Base-by-base conservation (phyloP, 2,329 filamentous ascomycete genomes). In the Sporothrix euskadiensis region DNA sequence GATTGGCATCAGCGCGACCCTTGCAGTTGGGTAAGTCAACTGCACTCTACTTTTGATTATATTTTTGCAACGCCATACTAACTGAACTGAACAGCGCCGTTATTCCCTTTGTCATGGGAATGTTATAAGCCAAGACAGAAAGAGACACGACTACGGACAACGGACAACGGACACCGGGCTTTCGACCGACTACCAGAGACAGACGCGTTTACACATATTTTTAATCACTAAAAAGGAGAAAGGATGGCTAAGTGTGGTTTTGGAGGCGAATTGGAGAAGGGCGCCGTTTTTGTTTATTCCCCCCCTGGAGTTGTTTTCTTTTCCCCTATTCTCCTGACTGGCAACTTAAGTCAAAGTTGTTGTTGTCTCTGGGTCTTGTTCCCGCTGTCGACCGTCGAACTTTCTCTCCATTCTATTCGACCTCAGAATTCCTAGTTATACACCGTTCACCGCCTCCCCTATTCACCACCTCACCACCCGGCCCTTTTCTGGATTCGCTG, bases 11-110 rank as follows among this genome's bases (percentile, higher is more conserved):
- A 93, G 91, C 75, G 94, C 94, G 73, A 96, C 93, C 65, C 87
- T 98, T 81, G 93, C 93, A 73, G 88, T 98, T 81, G 94, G 94
- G 96, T 98, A 88, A 85, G 94, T 91, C 41, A 4, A 4, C 6
- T 32, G 44, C 4, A 10, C 47, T 19, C 19, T 12, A 19, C 22
- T 12, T 59, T 19, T 10, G 16, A n/a, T 5, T 10, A 9, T 69
- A 9, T 49, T 4, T 4, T 14, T 22, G 22, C 4, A 6, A 14
- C 10, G 9, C 10, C 26, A 16, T 16, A 32, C 74, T 72, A 72
- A 73, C 71, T n/a, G 7, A 4, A 8, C 39, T n/a, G 7, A 4
- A 8, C 39, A 78, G 78, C 76, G 73, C 79, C 74, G 56, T 79
- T 76, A 69, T 80, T 73, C 71, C 78, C 72, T 75, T 78, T n/a